Conservation (phyloP, 2,329 filamentous ascomycete genomes). For the Aureobasidium sp. region DNA sequence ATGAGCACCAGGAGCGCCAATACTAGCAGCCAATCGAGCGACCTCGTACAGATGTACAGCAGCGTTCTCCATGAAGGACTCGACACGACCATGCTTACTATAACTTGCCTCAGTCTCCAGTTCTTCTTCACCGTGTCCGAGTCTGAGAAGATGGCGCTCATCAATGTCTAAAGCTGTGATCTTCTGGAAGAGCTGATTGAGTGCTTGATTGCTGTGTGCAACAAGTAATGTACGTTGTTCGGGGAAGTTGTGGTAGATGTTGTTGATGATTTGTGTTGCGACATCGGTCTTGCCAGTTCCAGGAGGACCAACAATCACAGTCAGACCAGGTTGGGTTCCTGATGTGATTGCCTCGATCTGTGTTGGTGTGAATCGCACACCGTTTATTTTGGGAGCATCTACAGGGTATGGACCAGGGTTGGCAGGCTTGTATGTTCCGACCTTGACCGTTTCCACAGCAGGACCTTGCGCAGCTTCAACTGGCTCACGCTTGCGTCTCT, state of each 20-base stretch:
- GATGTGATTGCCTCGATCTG: slow-evolving; percentile 91
- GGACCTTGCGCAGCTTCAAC: slow-evolving; percentile 56
- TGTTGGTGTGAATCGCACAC: slow-evolving; percentile 78
- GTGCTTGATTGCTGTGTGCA: slow-evolving; percentile 93
- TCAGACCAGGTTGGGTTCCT: slow-evolving; percentile 87
- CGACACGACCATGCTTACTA: slow-evolving; percentile 89
- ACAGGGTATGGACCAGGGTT: slow-evolving; percentile 86
- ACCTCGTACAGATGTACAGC: slow-evolving; percentile 73
- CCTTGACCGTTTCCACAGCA: slow-evolving; percentile 58
- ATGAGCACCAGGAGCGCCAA: slow-evolving; percentile 86
- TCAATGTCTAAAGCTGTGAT: slow-evolving; percentile 96
- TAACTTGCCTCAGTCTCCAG: slow-evolving; percentile 78
- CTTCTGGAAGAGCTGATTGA: slow-evolving; percentile 97
- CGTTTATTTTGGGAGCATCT: slow-evolving; percentile 73
- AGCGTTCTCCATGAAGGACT: slow-evolving; percentile 88
- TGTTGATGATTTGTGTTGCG: slow-evolving; percentile 96
- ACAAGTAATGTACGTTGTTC: slow-evolving; percentile 84
- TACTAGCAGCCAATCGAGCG: slow-evolving; percentile 71
- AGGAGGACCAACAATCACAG: slow-evolving; percentile 87
- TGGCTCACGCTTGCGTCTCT: slow-evolving; percentile 77
- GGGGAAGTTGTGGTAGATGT: slow-evolving; percentile 97
- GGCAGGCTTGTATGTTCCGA: slow-evolving; percentile 81
- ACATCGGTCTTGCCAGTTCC: slow-evolving; percentile 99
- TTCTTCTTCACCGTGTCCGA: slow-evolving; percentile 94
- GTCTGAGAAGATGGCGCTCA: slow-evolving; percentile 79